Base-by-base conservation (phyloP, 768 basidiomycete genomes). In the Paxillus involutus region DNA sequence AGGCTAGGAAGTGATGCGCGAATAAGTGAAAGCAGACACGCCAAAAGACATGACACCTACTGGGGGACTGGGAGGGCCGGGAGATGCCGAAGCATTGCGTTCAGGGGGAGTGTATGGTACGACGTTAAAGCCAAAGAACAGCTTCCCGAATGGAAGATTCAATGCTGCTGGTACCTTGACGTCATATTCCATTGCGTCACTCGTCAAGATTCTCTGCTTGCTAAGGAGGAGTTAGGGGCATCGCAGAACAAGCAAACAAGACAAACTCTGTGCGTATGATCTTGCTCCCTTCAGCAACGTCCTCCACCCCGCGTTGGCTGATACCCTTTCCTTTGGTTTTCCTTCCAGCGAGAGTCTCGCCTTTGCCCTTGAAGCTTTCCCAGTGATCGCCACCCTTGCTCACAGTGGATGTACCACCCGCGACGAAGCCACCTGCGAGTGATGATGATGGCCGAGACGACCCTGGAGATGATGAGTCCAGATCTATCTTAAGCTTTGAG, bases 321-420 rank as follows among this genome's bases (percentile, higher is more conserved):
- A 94, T 85, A 1, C 97, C 97, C 64, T 93, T 95, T 30, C 97
- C 97, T 71, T 94, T 98, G 35, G 96, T 95, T 75, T 88, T 91
- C 59, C 95, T 81, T 9, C 97, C 97, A 33, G 77, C 81, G 5
- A 99, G 73, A 3, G 94, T 94, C 72, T 97, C 89, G 24, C 97
- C 97, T 58, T 86, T 88, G 21, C 97, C 97, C 64, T 91, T 96
- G 78, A 99, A 99, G 58, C 88, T 92, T 71, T 98, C 97, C 89
- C 91, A 93, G 48, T 85, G 80, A 60, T 90, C 88, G 13, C 89
- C 89, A 37, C 74, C 89, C 66, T 89, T 91, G 70, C 85, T 88
- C 24, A 91, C 76, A 11, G 79, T 71, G 17, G 73, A 61, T 11
- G 81, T 77, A 21, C 82, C 73, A 24, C 69, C 72, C 0, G 80